These are phyloP conservation scores for Avena sativa DNA, from an alignment of 176 grass and related monocot genomes.

Conservation along the genomic window DNA sequence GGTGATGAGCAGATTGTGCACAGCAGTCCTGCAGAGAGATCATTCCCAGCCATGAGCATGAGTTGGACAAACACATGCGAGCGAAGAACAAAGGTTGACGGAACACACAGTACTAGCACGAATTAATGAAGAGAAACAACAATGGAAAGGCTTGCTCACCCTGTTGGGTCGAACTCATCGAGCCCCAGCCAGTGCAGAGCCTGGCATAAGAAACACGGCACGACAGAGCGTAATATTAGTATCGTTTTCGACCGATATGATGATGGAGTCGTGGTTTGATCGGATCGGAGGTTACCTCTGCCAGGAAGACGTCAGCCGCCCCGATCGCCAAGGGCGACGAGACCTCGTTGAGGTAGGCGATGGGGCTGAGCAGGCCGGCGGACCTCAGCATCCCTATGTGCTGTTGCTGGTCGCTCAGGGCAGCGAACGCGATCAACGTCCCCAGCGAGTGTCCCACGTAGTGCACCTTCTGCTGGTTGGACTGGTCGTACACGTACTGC, in stretches of 20 bases:
- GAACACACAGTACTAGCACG: too few species aligned
- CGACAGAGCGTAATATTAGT: not conserved
- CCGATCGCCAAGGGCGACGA: constrained; percentile 49
- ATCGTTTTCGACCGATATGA: not conserved
- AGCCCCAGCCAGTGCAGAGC: constrained; percentile 52
- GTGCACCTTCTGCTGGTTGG: constrained; percentile 49
- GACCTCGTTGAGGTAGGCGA: constrained; percentile 47
- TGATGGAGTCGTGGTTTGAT: not conserved
- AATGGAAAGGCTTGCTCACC: constrained; percentile 18
- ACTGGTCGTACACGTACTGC: constrained; percentile 46
- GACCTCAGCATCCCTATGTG: constrained; percentile 49
- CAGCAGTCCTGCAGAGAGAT: constrained; percentile 35
- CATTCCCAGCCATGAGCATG: not conserved
- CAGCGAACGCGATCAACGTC: constrained; percentile 56
- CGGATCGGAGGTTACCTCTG: constrained; percentile 39
- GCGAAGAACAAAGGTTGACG: too few species aligned
- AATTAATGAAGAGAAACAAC: too few species aligned
- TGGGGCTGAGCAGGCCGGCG: constrained; percentile 58
- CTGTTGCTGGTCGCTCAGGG: constrained; percentile 50
- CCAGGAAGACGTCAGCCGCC: constrained; percentile 53
- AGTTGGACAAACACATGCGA: not conserved
- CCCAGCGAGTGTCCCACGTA: constrained; percentile 68
- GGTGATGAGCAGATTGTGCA: constrained; percentile 34
- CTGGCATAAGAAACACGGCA: constrained; percentile 13
- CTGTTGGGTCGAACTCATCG: constrained; percentile 48